Base-by-base conservation (phyloP, 148 eudicot genomes). In the Euryodendron excelsum region DNA sequence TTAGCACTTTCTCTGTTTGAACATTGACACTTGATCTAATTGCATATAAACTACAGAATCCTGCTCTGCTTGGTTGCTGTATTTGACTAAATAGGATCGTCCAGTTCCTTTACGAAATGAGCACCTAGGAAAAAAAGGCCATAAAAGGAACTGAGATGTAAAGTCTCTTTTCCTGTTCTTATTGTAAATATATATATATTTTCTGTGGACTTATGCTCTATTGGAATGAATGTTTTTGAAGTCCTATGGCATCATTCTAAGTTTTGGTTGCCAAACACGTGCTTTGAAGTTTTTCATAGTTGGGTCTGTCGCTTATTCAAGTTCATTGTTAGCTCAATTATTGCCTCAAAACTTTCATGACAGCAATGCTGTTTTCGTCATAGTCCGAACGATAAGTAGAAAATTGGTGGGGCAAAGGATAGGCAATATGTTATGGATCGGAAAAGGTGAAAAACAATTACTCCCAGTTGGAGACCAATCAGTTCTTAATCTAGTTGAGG, bases 401-500 rank as follows among this genome's bases (percentile, higher is more conserved):
- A 34, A 53, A 36, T 70, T 34, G 44, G 33, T 77, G 65, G 21
- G 48, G 58, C 60, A 63, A 55, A 53, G 62, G 45, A 56, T 68
- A 75, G 50, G 39, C 68, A 30, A 76, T 30, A 31, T 33, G 44
- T 74, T 56, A 85, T 79, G 82, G 84, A 50, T 72, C 50, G 76
- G 72, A 79, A 66, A 75, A 82, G 78, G 70, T n/a, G 44, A 56
- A 74, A 71, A 55, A 61, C 56, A 41, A 33, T 56, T 28, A 72
- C 58, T 53, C 15, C 71, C 33, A 45, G 37, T 15, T 79, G 87
- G 80, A 81, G 82, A 85, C 78, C 82, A 44, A 28, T 85, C 77
- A 23, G 39, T 72, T 56, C 78, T 72, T 39, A 70, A 66, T 33
- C 73, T 31, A 65, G 53, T 45, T 61, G 44, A 79, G 77, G 17